Evolutionary conservation across 768 basidiomycete genomes (phyloP).

Genomic region (Glaciozyma antarctica): DNA sequence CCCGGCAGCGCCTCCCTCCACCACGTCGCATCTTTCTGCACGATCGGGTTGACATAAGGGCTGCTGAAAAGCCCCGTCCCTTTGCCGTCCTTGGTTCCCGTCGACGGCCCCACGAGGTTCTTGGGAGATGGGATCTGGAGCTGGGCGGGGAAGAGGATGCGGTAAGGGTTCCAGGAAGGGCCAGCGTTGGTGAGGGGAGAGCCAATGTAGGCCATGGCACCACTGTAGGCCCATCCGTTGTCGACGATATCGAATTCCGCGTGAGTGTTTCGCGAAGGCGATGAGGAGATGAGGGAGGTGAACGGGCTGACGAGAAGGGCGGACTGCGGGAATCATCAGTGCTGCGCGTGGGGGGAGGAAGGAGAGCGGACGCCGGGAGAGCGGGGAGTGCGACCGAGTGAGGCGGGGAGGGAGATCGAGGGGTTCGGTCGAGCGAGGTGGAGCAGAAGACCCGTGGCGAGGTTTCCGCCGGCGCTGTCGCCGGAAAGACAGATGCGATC

Average conservation of each 20-base stretch:
- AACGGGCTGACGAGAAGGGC: constrained; percentile 16
- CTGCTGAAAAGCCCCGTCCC: constrained; percentile 10
- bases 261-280: not conserved
- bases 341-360: not conserved
- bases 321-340: not conserved
- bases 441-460: constrained; percentile 43
- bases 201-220: constrained; percentile 12
- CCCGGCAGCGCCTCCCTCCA: constrained; percentile 18
- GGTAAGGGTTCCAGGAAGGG: constrained; percentile 1
- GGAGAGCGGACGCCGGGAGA: constrained; percentile 11
- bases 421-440: constrained; percentile 34
- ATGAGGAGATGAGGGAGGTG: constrained; percentile 12
- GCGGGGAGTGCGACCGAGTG: constrained; percentile 1
- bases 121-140: not conserved
- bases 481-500: constrained; percentile 58
- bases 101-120: not conserved
- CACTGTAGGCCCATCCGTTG: not conserved
- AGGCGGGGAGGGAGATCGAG: constrained; percentile 8
- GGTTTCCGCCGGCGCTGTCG: constrained; percentile 69
- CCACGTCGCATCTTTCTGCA: constrained; percentile 9
- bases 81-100: not conserved
- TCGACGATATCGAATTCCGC: constrained; percentile 19
- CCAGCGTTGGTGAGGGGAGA: not conserved
- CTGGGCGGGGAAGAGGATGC: not conserved
- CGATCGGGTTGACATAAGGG: constrained; percentile 25